phyloP scores from a whole-genome alignment of 495 filamentous ascomycete species.

The Hyphodiscus hymeniophilus region DNA sequence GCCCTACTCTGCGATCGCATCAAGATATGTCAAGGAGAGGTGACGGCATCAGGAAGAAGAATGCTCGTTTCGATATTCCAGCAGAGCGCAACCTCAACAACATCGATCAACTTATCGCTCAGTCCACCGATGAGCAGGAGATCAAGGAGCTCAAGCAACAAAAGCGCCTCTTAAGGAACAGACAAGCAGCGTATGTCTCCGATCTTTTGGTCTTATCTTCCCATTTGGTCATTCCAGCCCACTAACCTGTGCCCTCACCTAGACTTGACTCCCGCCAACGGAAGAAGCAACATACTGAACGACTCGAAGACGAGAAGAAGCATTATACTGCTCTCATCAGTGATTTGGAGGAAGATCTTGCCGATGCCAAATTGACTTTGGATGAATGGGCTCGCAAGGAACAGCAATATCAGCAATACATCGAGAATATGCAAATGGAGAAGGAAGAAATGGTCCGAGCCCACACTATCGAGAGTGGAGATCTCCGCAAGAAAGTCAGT shows the following conservation, averaged over 20 bases:
- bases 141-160: constrained; percentile 98
- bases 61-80: constrained; percentile 96
- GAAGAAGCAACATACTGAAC: constrained; percentile 98
- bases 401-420: constrained; percentile 64
- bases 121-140: constrained; percentile 84
- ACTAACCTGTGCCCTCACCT: constrained; percentile 29
- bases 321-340: constrained; percentile 65
- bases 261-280: constrained; percentile 91
- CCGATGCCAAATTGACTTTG: constrained; percentile 57
- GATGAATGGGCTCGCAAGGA: constrained; percentile 58
- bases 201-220: constrained; percentile 13
- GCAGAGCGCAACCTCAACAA: constrained; percentile 87
- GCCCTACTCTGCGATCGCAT: constrained; percentile 68
- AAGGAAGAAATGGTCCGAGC: constrained; percentile 84
- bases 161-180: constrained; percentile 88
- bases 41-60: constrained; percentile 98
- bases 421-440: constrained; percentile 69
- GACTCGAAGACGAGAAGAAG: constrained; percentile 95
- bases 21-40: constrained; percentile 67
- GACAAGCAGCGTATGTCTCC: constrained; percentile 79
- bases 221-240: constrained; percentile 16
- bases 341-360: constrained; percentile 72
- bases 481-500: constrained; percentile 92
- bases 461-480: constrained; percentile 89
- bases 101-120: constrained; percentile 87